Conservation (phyloP, 2,329 filamentous ascomycete species). For the Diplodia mutila region DNA sequence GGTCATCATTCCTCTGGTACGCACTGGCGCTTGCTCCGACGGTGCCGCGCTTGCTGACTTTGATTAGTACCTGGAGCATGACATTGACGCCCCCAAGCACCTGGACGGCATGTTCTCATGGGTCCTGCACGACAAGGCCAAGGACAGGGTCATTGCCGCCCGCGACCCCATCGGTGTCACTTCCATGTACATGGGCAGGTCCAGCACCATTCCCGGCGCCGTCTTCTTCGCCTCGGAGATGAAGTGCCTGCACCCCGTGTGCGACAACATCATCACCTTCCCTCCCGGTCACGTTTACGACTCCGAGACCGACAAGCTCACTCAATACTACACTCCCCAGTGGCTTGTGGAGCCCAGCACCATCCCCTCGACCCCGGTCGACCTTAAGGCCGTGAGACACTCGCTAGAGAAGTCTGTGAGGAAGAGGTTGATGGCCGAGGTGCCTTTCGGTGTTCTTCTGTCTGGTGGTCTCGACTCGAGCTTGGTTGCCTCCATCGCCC, state of each 20-base stretch:
- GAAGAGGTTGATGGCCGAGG: constrained; percentile 98
- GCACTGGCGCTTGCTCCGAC: constrained; percentile 36
- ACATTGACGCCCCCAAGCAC: constrained; percentile 85
- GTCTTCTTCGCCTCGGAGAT: constrained; percentile 97
- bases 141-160: constrained; percentile 89
- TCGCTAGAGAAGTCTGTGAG: constrained; percentile 88
- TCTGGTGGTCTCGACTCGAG: constrained; percentile 96
- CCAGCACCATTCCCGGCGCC: constrained; percentile 77
- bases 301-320: constrained; percentile 83
- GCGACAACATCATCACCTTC: constrained; percentile 93
- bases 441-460: constrained; percentile 93
- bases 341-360: constrained; percentile 83
- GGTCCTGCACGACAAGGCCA: constrained; percentile 93
- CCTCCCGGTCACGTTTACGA: constrained; percentile 96
- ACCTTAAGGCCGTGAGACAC: constrained; percentile 80
- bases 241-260: constrained; percentile 89
- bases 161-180: constrained; percentile 97
- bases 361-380: constrained; percentile 77
- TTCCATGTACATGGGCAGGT: constrained; percentile 93
- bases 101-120: constrained; percentile 99
- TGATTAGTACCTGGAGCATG: constrained; percentile 86
- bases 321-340: constrained; percentile 85
- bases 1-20: constrained; percentile 94
- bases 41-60: constrained; percentile 30
- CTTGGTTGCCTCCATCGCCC: constrained; percentile 91